Evolutionary conservation across 140 eudicot genomes (phyloP), one percentile per base, ranked within the genome.

Genomic region (Ambrosia hybrid): DNA sequence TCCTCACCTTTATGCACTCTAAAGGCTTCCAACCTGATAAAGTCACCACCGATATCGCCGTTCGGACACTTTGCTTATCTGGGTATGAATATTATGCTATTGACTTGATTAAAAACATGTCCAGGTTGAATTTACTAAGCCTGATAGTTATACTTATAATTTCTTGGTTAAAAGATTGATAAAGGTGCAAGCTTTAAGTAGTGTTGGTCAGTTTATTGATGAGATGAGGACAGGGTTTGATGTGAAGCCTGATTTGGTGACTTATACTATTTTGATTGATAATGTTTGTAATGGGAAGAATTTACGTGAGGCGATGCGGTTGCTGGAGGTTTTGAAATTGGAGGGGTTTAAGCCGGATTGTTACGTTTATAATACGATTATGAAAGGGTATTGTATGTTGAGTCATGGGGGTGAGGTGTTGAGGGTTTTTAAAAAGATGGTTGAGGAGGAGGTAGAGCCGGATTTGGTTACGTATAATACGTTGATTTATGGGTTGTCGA

Each of bases 331-430:
- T 70, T 74, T 94, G 66, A 79, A 79, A 16, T 83, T 74, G 46
- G 89, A 83, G 65, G 97, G 99, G 34, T 90, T 76, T 71, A 86
- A 88, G 83, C 97, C 96, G 2, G 99, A 94, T 86, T 77, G 86
- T 68, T 94, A 94, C 66, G 80, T 90, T 43, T 94, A 86, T 58
- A 94, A 94, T 57, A 88, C 94, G 2, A 88, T 95, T 15, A 91
- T 91, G 99, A 95, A 95, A 66, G 99, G 99, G 6, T 84, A 91
- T 91, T 84, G 95, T 78, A 88, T 71, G 86, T 45, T 95, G 74
- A 82, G 87, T 67, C 87, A 79, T 49, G 96, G 95, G 1, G 80
- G 87, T 67, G 96, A 91, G 53, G 96, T 76, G 5, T 70, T 95
- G 45, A 80, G 76, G 70, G 99, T 95, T 74, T 95, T 77, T 53